Percentiles rank a stretch among this genome's conserved stretches.
phyloP scores from a whole-genome alignment of 2,329 filamentous ascomycete genomes.

The Knufia petricola region DNA sequence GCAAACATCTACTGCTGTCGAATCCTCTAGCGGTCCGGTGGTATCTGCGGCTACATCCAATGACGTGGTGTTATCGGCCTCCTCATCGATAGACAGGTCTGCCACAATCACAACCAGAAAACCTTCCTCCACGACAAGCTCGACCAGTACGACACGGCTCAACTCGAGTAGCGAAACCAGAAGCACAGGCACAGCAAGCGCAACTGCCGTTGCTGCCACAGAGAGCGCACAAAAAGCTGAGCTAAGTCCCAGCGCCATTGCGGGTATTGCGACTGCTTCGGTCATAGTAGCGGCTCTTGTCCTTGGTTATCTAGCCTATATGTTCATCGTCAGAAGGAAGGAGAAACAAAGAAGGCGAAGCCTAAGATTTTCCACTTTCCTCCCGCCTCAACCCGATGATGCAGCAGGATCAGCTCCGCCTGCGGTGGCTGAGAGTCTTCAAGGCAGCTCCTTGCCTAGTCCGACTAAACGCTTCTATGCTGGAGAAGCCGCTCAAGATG shows the following conservation, averaged over 20 bases:
- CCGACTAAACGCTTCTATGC: constrained; percentile 17
- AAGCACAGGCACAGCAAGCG: background rate
- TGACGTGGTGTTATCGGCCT: constrained; percentile 9
- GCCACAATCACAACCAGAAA: constrained; percentile 7
- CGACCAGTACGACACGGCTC: background rate
- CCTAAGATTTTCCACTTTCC: constrained; percentile 25
- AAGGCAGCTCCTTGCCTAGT: constrained; percentile 3
- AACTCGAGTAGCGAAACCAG: background rate
- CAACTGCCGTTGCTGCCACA: background rate
- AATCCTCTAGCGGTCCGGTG: background rate
- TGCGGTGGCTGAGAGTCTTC: constrained; percentile 11
- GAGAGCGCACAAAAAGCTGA: background rate
- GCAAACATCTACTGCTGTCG: constrained; percentile 3
- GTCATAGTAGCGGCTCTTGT: constrained; percentile 3
- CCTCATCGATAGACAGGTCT: constrained; percentile 10
- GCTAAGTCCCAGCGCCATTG: constrained; percentile 11
- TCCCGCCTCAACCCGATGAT: constrained; percentile 15
- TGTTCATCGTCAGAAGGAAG: constrained; percentile 11
- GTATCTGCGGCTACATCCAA: background rate
- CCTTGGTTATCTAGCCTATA: background rate
- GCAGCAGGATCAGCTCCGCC: constrained; percentile 9
- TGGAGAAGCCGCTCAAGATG: constrained; percentile 13
- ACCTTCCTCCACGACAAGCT: constrained; percentile 16
- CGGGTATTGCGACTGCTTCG: background rate
- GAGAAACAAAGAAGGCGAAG: constrained; percentile 31